Conservation (phyloP, 108 stramenopile species). For the Epithemia pelagica region DNA sequence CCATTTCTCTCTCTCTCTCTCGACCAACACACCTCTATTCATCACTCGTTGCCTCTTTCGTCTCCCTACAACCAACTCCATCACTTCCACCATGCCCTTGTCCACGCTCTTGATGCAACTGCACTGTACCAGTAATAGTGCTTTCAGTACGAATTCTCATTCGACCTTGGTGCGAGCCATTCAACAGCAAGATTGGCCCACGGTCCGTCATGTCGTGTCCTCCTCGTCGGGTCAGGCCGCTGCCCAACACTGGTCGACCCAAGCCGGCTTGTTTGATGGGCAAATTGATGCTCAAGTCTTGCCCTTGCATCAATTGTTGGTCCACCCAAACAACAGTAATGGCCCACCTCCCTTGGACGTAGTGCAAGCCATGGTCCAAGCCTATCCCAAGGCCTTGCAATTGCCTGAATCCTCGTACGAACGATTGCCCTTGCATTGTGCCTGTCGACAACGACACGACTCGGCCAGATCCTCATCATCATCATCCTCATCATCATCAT, state of each 20-base stretch:
- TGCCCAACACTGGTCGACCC: neutral
- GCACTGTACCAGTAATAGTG: too few relatives aligned
- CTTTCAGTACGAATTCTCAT: too few relatives aligned
- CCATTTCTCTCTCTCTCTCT: too few relatives aligned
- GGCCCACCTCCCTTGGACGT: neutral
- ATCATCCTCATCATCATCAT: too few relatives aligned
- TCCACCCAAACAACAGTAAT: neutral
- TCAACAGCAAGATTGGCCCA: neutral
- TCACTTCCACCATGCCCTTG: too few relatives aligned
- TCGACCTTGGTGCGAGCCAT: neutral
- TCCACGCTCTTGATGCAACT: too few relatives aligned
- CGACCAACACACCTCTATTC: too few relatives aligned
- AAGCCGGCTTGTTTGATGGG: slow-evolving; percentile 24
- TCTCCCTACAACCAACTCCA: too few relatives aligned
- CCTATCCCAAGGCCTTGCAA: slow-evolving; percentile 44
- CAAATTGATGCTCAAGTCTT: slow-evolving; percentile 12
- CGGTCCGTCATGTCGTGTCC: neutral
- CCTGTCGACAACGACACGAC: slow-evolving; percentile 33
- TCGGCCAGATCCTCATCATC: too few relatives aligned
- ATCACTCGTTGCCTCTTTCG: too few relatives aligned
- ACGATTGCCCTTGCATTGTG: slow-evolving; percentile 62
- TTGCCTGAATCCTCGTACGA: slow-evolving; percentile 51
- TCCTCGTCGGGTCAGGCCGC: neutral
- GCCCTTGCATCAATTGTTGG: slow-evolving; percentile 10
- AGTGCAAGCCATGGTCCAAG: slow-evolving; percentile 17